Base-by-base conservation (phyloP, 495 filamentous ascomycete species). In the Penicillium psychrofluorescens region DNA sequence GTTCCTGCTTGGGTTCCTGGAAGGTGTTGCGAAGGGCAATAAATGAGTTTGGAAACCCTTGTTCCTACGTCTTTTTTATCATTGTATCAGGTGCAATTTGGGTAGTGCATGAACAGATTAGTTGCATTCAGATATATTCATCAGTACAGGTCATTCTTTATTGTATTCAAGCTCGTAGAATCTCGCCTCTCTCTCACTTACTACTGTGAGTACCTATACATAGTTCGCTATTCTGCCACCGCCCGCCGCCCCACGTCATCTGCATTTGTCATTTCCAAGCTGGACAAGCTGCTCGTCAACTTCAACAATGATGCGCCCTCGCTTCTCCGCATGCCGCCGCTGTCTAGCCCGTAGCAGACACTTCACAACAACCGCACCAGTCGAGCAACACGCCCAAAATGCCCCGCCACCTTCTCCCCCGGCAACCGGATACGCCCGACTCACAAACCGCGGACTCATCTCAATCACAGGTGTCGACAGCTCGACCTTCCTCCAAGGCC, bases 401-500 rank as follows among this genome's bases (percentile, higher is more conserved):
- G 41, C 62, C 2, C 39, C 53, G 7, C 31, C 51, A 16, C 67
- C 22, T 4, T 6, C 22, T 22, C 22, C 71, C 13, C 66, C 70
- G 12, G 11, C 43, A 32, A 45, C 66, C n/a, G 72, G 66, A 11
- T 74, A 67, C 53, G 59, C 69, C 42, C 63, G 62, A 32, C 70
- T 97, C 53, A 64, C 76, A 31, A 79, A 82, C 54, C 86, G 92
- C 22, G 77, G 79, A 22, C 74, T 98, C 29, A 80, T 98, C 51
- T 81, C 80, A 41, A 65, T 96, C 40, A 75, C 80, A 36, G 92
- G 92, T 36, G 63, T 66, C 38, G 92, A 96, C 58, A 82, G 86
- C 33, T 70, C 85, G 7, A 81, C 82, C 34, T 96, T 84, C 69
- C 80, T 98, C 10, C 91, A 96, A 65, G 90, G 90, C 43, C 71